Percentiles rank a stretch among this genome's conserved stretches.
Conservation (phyloP, 2,329 filamentous ascomycete species). For the Apiospora pterosperma region DNA sequence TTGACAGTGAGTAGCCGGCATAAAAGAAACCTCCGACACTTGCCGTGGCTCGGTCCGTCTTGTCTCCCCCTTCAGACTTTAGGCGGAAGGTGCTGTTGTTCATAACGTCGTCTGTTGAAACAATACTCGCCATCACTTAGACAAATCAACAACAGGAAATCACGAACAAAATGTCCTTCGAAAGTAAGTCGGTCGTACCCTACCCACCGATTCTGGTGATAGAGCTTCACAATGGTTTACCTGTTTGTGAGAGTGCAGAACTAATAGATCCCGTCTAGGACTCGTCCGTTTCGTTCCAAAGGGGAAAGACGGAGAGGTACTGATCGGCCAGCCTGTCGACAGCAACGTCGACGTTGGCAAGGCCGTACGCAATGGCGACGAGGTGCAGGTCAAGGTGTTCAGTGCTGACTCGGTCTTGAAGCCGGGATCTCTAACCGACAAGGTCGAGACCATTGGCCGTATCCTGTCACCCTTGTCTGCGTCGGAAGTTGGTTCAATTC, state of each 20-base stretch:
- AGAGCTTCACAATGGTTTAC: too few relatives aligned
- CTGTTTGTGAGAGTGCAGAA: background rate
- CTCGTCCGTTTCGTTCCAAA: conserved; percentile 58
- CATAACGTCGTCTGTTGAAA: background rate
- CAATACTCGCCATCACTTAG: background rate
- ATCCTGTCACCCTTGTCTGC: conserved; percentile 49
- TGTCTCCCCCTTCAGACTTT: background rate
- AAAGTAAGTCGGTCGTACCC: background rate
- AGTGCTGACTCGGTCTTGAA: conserved; percentile 55
- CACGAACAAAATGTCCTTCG: background rate
- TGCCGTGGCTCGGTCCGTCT: conserved; percentile 1
- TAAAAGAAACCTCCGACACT: background rate
- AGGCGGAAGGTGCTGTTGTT: background rate
- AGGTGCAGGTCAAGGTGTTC: conserved; percentile 54
- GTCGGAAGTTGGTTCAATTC: conserved; percentile 51
- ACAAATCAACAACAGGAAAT: background rate
- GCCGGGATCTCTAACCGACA: conserved; percentile 45
- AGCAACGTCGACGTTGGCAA: conserved; percentile 52
- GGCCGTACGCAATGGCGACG: conserved; percentile 51
- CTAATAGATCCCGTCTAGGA: conserved; percentile 20
- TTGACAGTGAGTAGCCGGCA: background rate
- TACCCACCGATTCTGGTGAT: background rate
- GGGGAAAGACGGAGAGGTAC: conserved; percentile 36
- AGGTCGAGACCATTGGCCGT: conserved; percentile 39
- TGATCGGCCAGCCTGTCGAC: conserved; percentile 53